Base-by-base conservation (phyloP, 352 stramenopile genomes). In the Phytophthora agathidicida region DNA sequence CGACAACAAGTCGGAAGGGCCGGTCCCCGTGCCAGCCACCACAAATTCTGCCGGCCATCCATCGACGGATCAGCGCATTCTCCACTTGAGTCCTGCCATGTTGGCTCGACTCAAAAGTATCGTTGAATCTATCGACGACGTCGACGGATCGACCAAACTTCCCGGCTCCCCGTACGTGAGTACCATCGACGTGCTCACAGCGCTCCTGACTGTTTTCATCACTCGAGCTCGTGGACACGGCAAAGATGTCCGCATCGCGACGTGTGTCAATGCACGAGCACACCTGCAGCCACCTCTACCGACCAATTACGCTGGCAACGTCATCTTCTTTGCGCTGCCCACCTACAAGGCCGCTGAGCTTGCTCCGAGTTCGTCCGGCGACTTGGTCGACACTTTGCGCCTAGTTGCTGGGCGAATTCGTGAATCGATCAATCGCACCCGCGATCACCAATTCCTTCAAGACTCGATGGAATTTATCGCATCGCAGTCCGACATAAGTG, bases 161-260 rank as follows among this genome's bases (percentile, higher is more conserved):
- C 19, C 41, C 27, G 24, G 9, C 26, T 49, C 4, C 13, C 35
- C 50, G 28, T 80, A 73, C 43, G 60, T 77, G 26, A 82, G 75
- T 36, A 80, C 71, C 24, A 67, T 75, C n/a, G 75, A 85, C 47
- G 50, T 56, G 1, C 36, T 82, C n/a, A 75, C 75, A 1, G 75
- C 75, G 19, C 45, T 85, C 2, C 71, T 82, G 35, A 54, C 49
- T 7, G 31, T 80, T 8, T 46, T 82, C 7, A 74, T 85, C 58
- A 68, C 71, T 17, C 62, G 67, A 41, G 75, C 72, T 17, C 71
- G 72, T 8, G 61, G 52, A 19, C 71, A 79, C 26, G 52, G 55
- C 9, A 37, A 74, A 33, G 58, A 72, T 41, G 24, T 82, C n/a
- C 59, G 59, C 33, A 68, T 84, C 39, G 68, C 68, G 10, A 84